Base-by-base conservation (phyloP, 1,284 basidiomycete genomes). In the Leccinum subspadiceum region DNA sequence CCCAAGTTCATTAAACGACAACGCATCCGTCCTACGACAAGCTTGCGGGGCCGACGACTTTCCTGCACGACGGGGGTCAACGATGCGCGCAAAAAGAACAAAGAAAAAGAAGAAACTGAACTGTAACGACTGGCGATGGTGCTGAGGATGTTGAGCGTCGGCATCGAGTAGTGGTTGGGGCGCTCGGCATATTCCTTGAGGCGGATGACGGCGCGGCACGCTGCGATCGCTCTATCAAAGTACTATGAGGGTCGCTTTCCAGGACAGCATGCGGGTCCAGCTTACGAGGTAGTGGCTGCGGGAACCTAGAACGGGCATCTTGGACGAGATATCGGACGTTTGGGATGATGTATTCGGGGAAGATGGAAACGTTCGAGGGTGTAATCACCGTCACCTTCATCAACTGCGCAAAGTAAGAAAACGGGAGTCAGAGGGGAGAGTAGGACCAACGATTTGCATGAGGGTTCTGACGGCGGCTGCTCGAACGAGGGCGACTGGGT, bases 291-390 rank as follows among this genome's bases (percentile, higher is more conserved):
- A 13, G 83, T 80, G 15, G 85, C 85, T 49, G 87, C 85, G 35
- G 87, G 87, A 37, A 87, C 78, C 86, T 86, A 63, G 53, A 33
- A 33, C 20, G 13, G 39, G 86, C 77, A 70, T 99, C 97, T 46
- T 85, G 83, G 0, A 90, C 84, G 5, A 99, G 81, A 64, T 93
- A 87, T 33, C 85, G 84, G 66, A 95, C 85, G 68, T 96, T 94
- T 1, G 96, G 96, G 29, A 99, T 85, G 61, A 99, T 89, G 74
- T 98, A 99, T 74, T 98, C 96, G 0, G 94, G 49, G 68, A 98
- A 93, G 24, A 98, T 90, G 53, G 87, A 81, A 65, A 81, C 87
- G 68, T 98, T 98, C 0, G 93, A 93, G 0, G 94, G 92, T 0
- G 94, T 94, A 60, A 99, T 93, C 1, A 90, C 89, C 1, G 85